Base-by-base conservation (phyloP, 2,329 filamentous ascomycete genomes). In the Capronia coronata region DNA sequence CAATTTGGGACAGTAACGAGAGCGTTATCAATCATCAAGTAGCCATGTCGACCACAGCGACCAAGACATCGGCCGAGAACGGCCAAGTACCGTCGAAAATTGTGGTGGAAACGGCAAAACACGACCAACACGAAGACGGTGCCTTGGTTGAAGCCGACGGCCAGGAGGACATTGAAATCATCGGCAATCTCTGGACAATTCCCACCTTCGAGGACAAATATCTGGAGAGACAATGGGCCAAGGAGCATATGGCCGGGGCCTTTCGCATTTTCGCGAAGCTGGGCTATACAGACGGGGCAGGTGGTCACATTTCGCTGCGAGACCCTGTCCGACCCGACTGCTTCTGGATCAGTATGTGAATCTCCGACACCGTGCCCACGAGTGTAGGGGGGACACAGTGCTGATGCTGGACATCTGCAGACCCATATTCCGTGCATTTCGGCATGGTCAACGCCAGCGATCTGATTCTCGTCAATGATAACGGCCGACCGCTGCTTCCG, bases 381-480 rank as follows among this genome's bases (percentile, higher is more conserved):
- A n/a, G n/a, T n/a, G n/a, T n/a, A n/a, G n/a, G n/a, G n/a, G n/a
- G n/a, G n/a, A n/a, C n/a, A n/a, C n/a, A n/a, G n/a, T n/a, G n/a
- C n/a, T n/a, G n/a, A n/a, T n/a, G n/a, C n/a, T n/a, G n/a, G n/a
- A n/a, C n/a, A n/a, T 13, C 32, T n/a, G 5, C 16, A 84, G 0
- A 76, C 71, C 0, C 71, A 75, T 27, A 27, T 10, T 16, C 61
- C 63, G 30, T 80, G 1, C 72, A 78, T 2, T 84, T 83, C 66
- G 76, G 75, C 3, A 68, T 78, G 44, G 76, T 86, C 30, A 82
- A 78, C 49, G 72, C 76, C 0, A 82, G 78, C 0, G 81, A 86
- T 56, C 71, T 87, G 13, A 83, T 86, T 47, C 78, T 76, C 10
- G 81, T 86, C 1, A 72, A 82, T 58, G 71, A 78, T 42, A 62